Base-by-base conservation (phyloP, 345 rosid genomes). In the Triadica sebifera region DNA sequence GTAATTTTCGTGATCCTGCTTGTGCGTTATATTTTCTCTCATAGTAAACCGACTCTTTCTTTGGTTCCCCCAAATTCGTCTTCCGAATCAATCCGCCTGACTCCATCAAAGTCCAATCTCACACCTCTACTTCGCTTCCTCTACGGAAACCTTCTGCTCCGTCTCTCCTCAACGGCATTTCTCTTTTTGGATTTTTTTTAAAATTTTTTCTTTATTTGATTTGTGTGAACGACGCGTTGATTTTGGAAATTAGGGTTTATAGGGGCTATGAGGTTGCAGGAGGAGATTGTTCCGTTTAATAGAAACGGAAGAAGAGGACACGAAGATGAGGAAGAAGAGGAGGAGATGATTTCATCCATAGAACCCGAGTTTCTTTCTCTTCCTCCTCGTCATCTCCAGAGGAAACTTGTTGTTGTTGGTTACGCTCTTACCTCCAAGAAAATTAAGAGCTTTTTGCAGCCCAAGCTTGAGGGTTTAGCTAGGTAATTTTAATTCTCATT, bases 371-470 rank as follows among this genome's bases (percentile, higher is more conserved):
- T 29, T 29, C 34, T 2, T 66, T 46, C 67, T 53, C 49, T 59
- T 43, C 12, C 63, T 51, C 50, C 76, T 41, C n/a, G 52, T 41
- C 25, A 29, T 47, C 76, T 65, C 29, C 82, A 65, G 50, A 78
- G 76, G 71, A 83, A 77, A 67, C 15, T 63, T 16, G 88, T 83
- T 52, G 88, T 90, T 45, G 96, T 90, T 65, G 96, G 96, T 79
- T 90, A 90, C 69, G 96, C 96, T 5, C 96, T 90, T 60, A 90
- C 96, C 45, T 88, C 96, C 37, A 90, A 90, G 87, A 90, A 90
- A 77, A 83, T 77, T 56, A 86, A 89, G 90, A 90, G 96, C 85
- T 90, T 90, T 61, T 81, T 90, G 80, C 87, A 90, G 81, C 96
- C 96, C 1, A 87, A 90, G 73, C 84, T 90, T 60, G 85, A 89